Evolutionary conservation across 1,139 yeast genomes (phyloP).

Genomic region (Pichia sp.): DNA sequence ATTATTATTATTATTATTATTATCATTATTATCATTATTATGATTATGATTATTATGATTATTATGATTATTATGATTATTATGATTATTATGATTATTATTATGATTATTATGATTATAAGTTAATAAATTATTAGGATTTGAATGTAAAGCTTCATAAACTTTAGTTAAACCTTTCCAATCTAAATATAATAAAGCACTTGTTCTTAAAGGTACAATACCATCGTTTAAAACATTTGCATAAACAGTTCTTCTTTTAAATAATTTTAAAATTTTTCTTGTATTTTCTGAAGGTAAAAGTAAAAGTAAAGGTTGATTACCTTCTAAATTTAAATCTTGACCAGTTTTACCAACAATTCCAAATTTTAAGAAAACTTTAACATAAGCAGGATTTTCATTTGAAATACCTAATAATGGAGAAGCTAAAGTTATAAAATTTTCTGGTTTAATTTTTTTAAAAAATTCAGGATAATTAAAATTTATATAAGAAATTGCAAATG

Average conservation of each 20-base stretch:
- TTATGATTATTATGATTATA: too few species aligned
- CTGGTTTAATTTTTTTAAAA: conserved; percentile 51
- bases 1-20: too few species aligned
- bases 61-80: too few species aligned
- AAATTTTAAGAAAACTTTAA: conserved; percentile 75
- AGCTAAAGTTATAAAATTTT: conserved; percentile 81
- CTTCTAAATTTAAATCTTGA: conserved; percentile 73
- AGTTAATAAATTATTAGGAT: too few species aligned
- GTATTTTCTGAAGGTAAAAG: conserved; percentile 80
- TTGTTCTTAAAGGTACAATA: conserved; percentile 85
- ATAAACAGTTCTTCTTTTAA: conserved; percentile 65
- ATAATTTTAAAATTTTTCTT: conserved; percentile 54
- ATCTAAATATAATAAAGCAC: conserved; percentile 72
- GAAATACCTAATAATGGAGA: conserved; percentile 85
- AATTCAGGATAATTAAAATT: conserved; percentile 70
- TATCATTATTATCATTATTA: conserved; percentile 8
- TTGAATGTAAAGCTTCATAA: conserved; percentile 24
- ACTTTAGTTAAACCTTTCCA: conserved; percentile 58
- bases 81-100: too few species aligned
- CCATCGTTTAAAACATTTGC: conserved; percentile 82
- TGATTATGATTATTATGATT: too few species aligned
- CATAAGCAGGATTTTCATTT: conserved; percentile 81
- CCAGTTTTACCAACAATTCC: conserved; percentile 95
- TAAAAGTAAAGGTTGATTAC: conserved; percentile 58
- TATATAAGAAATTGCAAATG: conserved; percentile 84